Base-by-base conservation (phyloP, 1,284 basidiomycete genomes). In the Ustilago vetiveriae region DNA sequence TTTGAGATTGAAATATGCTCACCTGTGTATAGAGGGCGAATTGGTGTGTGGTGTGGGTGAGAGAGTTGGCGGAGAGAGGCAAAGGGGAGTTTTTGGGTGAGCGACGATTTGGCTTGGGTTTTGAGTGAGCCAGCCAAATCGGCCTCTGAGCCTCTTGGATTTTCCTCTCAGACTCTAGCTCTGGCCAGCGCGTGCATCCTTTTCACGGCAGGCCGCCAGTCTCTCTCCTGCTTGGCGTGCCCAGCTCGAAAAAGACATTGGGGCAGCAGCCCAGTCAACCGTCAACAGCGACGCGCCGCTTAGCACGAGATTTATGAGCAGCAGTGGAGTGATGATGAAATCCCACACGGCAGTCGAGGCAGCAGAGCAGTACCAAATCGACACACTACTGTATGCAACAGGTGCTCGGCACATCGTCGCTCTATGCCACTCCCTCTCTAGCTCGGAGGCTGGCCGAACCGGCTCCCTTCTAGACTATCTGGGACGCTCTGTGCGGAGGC, bases 1-100 rank as follows among this genome's bases (percentile, higher is more conserved):
- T n/a, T n/a, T 33, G 33, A 38, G 50, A 49, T 55, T 54, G 51
- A 38, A 58, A 64, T 63, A 58, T 63, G 66, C 55, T 69, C 43
- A 69, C 59, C 57, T 63, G 50, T 57, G 35, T 63, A 43, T 39
- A 38, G 27, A 39, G 40, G n/a, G 43, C 26, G 44, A n/a, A 49
- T 56, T 48, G 55, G 64, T 56, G 57, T 58, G 49, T 52, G 52
- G 46, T 46, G 54, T 44, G 59, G 43, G 66, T 54, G 55, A 53
- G 54, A 41, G 41, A 58, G 53, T 55, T 64, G 54, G 60, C 60
- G 60, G 52, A 56, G 54, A 22, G 43, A 48, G 33, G 52, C 42
- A 45, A 51, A 42, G 58, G 65, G 57, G 48, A 24, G 35, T 52
- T 68, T 68, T 62, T 53, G 35, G 53, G 52, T 53, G 42, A 49